Base-by-base conservation (phyloP, 2,329 filamentous ascomycete species). In the Hypocrella siamensis region DNA sequence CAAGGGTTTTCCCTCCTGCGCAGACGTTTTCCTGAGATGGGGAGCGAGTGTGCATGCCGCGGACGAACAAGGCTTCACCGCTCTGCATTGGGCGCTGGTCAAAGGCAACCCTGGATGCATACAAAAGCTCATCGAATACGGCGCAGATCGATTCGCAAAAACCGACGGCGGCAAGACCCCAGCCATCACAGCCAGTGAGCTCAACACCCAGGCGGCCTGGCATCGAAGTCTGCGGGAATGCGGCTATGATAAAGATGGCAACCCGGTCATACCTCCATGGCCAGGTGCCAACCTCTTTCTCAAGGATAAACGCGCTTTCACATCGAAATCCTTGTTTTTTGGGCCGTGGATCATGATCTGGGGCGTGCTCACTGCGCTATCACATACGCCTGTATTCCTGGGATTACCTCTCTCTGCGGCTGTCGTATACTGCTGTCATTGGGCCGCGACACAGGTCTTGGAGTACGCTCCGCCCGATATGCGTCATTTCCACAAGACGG, bases 31-130 rank as follows among this genome's bases (percentile, higher is more conserved):
- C 42, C 60, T 98, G 36, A 75, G 85, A 43, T 98, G 90, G 85
- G 92, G 90, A 32, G 90, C 90, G 24, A 90, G 85, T 49, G 84
- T 94, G 7, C 84, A 93, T 54, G 79, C 83, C 21, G 75, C 70
- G 19, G 90, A 98, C 46, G 85, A 94, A 49, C 80, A 86, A 43
- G 88, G 88, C 18, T 90, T 96, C 52, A 93, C 88, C 0, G 85
- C 90, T 4, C 61, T 98, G 42, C 90, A 98, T 51, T 98, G 90
- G 90, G 86, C 85, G 1, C 62, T 98, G 29, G 90, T 98, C 22
- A 93, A 93, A 57, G 90, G 92, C 10, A 90, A 79, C 30, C 72
- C 82, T 38, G 76, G 76, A 9, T 94, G 86, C 51, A 80, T 98
- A 40, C 76, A 92, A 50, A 96, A 94, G 57, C 65, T 98, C 28